Evolutionary conservation across 2,329 filamentous ascomycete genomes (phyloP), one percentile per base, ranked within the genome.

Genomic region (Ascochyta koolunga): DNA sequence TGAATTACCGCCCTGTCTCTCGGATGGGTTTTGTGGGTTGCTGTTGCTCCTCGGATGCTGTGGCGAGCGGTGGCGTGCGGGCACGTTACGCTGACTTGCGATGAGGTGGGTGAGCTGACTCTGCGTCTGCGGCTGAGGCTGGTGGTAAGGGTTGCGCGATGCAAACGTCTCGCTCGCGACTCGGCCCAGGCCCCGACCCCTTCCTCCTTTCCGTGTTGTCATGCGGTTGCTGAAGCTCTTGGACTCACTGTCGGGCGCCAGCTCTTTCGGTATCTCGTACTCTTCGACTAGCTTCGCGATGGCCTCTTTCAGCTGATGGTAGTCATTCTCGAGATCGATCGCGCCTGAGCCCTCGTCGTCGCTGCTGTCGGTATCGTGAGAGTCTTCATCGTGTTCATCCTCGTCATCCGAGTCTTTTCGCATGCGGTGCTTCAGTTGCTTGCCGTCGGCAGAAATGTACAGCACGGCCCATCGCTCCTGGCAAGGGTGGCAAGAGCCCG

Each of bases 401-500:
- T 78, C 86, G 29, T 86, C 82, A 25, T 89, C 87, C 2, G 79
- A 74, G 32, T 89, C 90, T 72, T 89, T 91, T 32, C 82, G 86
- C 87, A 91, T 90, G 39, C 87, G 83, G 3, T 86, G 83, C 7
- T 86, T 88, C 35, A 96, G 78, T 45, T 81, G 81, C 66, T 85
- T 86, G 27, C 90, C 90, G 71, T 92, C 86, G 0, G 85, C 77
- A 0, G 89, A 89, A 50, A 96, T 85, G 66, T 93, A 93, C 8
- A 96, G 78, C 6, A 95, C 87, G 4, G 89, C 84, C 91, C 91
- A 96, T 50, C 88, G 82, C 74, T 96, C 91, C 1, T 88, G 87
- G 58, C 90, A 93, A 8, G 91, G 91, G 65, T 95, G 89, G 49
- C 86, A 88, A 13, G 84, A 80, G 19, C 89, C 89, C 43, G 86